Base-by-base conservation (phyloP, 805 yeast genomes). In the Alloascoidea hylecoeti region DNA sequence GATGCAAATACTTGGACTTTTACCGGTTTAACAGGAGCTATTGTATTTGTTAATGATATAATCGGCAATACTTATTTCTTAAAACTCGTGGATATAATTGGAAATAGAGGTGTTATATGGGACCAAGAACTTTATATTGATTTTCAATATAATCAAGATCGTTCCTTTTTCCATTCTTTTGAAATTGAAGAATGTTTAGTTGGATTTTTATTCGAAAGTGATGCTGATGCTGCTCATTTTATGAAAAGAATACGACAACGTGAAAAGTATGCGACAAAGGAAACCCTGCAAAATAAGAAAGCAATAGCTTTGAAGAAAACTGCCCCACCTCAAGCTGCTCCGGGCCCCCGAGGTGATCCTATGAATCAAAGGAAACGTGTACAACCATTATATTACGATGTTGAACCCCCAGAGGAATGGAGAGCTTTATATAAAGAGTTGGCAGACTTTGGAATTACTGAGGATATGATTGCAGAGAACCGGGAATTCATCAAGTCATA, bases 11-110 rank as follows among this genome's bases (percentile, higher is more conserved):
- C 71, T 44, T 92, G 97, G 97, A 69, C 68, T 15, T 84, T 70
- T 60, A 89, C 98, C 0, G 97, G 95, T 0, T 61, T 92, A 13
- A 65, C 77, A 3, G 98, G 98, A 3, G 96, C 96, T 1, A 57
- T 88, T 14, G 79, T 75, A 1, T 58, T 92, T 4, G 95, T 82
- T 15, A 95, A 92, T 55, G 98, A 92, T 56, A 58, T 83, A 9
- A 95, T 92, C 2, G 97, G 97, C 2, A 89, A 89, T 56, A 85
- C 96, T 0, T 86, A 83, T 51, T 92, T 86, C 55, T 65, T 92
- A 35, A 92, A 92, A 55, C 54, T 92, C 38, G 94, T 92, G 4
- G 98, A 92, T 51, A 75, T 89, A 19, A 48, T 53, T 27, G 95
- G 94, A 4, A 70, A 75, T 43, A 64, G 80, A 33, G 97, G 97